phyloP scores from a whole-genome alignment of 2,329 filamentous ascomycete genomes.

The Fusarium buxicola region DNA sequence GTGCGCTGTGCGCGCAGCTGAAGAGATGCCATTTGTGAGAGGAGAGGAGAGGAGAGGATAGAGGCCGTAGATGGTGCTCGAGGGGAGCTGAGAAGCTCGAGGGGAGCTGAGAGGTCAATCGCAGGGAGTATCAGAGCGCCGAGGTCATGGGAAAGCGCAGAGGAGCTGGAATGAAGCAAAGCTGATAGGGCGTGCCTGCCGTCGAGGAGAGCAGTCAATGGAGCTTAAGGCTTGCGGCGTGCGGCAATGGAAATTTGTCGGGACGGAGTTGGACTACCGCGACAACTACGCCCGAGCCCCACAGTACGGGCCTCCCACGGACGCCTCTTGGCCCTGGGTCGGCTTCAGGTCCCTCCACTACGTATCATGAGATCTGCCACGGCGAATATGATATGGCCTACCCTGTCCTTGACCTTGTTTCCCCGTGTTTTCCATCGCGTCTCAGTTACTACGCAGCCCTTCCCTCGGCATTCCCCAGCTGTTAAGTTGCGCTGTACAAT shows the following conservation, averaged over 20 bases:
- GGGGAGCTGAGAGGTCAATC: conserved; percentile 24
- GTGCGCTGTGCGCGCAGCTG: conserved; percentile 48
- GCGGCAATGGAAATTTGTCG: conserved; percentile 45
- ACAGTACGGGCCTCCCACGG: conserved; percentile 27
- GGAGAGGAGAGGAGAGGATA: not conserved
- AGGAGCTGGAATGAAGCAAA: not conserved
- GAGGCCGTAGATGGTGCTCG: conserved; percentile 4
- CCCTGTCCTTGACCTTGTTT: conserved; percentile 5
- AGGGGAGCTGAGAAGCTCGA: conserved; percentile 10
- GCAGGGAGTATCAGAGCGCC: not conserved
- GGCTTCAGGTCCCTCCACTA: conserved; percentile 4
- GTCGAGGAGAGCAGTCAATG: conserved; percentile 16
- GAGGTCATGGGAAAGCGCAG: conserved; percentile 4
- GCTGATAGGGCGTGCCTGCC: conserved; percentile 5
- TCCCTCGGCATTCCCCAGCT: conserved; percentile 4
- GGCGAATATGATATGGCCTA: not conserved
- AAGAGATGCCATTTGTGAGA: conserved; percentile 48
- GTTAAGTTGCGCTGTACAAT: conserved; percentile 14
- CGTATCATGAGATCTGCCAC: conserved; percentile 13
- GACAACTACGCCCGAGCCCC: conserved; percentile 38
- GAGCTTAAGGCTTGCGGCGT: conserved; percentile 38
- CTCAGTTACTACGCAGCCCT: not conserved
- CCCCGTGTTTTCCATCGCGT: not conserved
- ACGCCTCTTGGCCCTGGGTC: conserved; percentile 6
- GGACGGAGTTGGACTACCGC: conserved; percentile 46